Percentiles rank a stretch among this genome's conserved stretches.
Evolutionary conservation across 2,329 filamentous ascomycete genomes (phyloP).

Genomic region (Fusarium keratoplasticum): DNA sequence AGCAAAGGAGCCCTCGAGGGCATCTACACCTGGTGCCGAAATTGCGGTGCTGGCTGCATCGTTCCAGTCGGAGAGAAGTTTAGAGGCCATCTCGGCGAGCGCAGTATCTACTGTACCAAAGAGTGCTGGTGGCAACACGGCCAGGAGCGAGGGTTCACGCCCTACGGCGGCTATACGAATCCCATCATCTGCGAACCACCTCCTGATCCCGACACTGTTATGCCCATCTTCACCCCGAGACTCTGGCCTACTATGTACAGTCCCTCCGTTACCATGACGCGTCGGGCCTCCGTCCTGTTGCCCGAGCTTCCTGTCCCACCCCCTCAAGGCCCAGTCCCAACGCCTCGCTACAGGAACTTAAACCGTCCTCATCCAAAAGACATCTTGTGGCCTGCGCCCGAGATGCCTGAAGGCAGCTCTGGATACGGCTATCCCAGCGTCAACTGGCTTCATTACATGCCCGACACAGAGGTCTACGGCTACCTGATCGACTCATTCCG

Average conservation of each 20-base stretch:
- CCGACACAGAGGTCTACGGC: constrained; percentile 54
- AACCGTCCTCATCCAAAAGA: background rate
- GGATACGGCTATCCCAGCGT: constrained; percentile 2
- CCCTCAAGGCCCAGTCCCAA: background rate
- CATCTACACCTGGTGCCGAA: background rate
- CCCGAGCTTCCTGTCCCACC: background rate
- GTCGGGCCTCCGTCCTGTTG: background rate
- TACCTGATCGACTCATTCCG: constrained; percentile 58
- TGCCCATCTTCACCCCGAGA: background rate
- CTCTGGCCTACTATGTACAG: background rate
- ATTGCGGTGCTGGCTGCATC: background rate
- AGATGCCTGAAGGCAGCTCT: background rate
- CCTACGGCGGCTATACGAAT: background rate
- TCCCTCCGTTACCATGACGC: background rate
- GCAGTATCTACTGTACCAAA: background rate
- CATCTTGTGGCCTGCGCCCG: background rate
- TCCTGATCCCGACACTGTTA: background rate
- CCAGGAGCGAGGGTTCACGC: background rate
- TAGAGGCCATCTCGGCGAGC: background rate
- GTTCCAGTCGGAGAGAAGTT: background rate
- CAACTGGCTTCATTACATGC: constrained; percentile 53
- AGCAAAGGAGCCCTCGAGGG: background rate
- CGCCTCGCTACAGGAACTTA: background rate
- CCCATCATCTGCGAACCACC: background rate
- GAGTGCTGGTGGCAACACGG: background rate